Percentiles rank a stretch among this genome's conserved stretches.
Evolutionary conservation across 2,329 filamentous ascomycete genomes (phyloP).

Genomic region (Pseudogymnoascus sp.): DNA sequence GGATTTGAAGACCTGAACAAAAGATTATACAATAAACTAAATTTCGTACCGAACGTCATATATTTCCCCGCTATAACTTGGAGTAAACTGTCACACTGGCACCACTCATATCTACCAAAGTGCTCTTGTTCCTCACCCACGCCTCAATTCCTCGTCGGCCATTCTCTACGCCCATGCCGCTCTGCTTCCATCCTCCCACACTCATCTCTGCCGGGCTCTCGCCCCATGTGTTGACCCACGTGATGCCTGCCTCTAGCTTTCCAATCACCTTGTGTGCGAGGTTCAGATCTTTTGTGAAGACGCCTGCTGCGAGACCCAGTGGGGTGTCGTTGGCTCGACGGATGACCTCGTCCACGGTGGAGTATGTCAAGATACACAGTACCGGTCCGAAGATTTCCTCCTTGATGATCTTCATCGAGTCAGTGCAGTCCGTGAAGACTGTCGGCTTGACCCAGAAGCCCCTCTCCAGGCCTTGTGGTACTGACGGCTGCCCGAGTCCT

Average conservation of each 20-base stretch:
- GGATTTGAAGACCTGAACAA: neutral
- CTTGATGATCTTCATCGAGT: slow-evolving; percentile 67
- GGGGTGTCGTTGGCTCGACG: slow-evolving; percentile 66
- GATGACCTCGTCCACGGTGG: slow-evolving; percentile 60
- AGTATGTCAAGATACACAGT: slow-evolving; percentile 70
- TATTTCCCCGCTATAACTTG: slow-evolving; percentile 35
- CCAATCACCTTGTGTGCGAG: slow-evolving; percentile 63
- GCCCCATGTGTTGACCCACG: slow-evolving; percentile 92
- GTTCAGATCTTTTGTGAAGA: slow-evolving; percentile 71
- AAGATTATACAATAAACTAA: neutral
- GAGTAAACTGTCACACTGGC: slow-evolving; percentile 64
- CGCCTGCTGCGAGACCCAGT: slow-evolving; percentile 73
- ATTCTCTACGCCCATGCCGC: slow-evolving; percentile 81
- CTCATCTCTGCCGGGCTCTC: slow-evolving; percentile 87
- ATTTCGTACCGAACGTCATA: neutral
- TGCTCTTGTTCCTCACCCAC: slow-evolving; percentile 83
- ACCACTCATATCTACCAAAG: slow-evolving; percentile 68
- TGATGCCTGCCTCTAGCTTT: slow-evolving; percentile 73
- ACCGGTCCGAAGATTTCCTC: slow-evolving; percentile 90
- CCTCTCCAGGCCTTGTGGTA: slow-evolving; percentile 31
- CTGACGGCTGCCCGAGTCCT: slow-evolving; percentile 48
- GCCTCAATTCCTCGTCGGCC: slow-evolving; percentile 69
- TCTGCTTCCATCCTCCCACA: slow-evolving; percentile 87
- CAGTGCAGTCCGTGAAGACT: slow-evolving; percentile 77
- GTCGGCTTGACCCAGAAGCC: slow-evolving; percentile 85